Evolutionary conservation across 257 asterid species (phyloP).

Genomic region (Anisodus acutangulus): DNA sequence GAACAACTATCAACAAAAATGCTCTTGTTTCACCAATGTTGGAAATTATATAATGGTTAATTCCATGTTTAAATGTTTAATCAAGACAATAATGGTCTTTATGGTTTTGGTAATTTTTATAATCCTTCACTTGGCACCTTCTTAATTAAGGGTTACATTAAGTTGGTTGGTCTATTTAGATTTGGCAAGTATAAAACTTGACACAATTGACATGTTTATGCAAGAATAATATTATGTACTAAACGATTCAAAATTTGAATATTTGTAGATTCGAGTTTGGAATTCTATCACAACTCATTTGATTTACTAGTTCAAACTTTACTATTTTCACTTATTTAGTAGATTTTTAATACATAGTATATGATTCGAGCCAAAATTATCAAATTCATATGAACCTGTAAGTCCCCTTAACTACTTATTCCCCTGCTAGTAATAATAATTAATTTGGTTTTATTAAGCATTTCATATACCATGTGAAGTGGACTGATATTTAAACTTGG

Average conservation of each 20-base stretch:
- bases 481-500: not conserved
- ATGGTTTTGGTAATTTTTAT: not conserved
- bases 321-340: not conserved
- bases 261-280: not conserved
- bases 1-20: conserved; percentile 9
- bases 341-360: not conserved
- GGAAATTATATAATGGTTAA: not conserved
- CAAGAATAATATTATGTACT: not conserved
- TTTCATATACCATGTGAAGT: not conserved
- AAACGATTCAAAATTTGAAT: not conserved
- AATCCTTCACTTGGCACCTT: not conserved
- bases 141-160: not conserved
- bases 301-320: not conserved
- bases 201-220: not conserved
- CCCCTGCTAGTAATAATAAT: not conserved
- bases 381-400: not conserved
- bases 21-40: not conserved
- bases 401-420: not conserved
- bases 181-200: not conserved
- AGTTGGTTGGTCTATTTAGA: not conserved
- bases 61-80: not conserved
- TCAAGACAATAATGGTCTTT: not conserved
- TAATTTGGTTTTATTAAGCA: not conserved
- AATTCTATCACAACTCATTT: not conserved
- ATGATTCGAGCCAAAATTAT: not conserved